Evolutionary conservation across 116 monocot species (phyloP), one percentile per base, ranked within the genome.

Genomic region (Cymodocea nodosa): DNA sequence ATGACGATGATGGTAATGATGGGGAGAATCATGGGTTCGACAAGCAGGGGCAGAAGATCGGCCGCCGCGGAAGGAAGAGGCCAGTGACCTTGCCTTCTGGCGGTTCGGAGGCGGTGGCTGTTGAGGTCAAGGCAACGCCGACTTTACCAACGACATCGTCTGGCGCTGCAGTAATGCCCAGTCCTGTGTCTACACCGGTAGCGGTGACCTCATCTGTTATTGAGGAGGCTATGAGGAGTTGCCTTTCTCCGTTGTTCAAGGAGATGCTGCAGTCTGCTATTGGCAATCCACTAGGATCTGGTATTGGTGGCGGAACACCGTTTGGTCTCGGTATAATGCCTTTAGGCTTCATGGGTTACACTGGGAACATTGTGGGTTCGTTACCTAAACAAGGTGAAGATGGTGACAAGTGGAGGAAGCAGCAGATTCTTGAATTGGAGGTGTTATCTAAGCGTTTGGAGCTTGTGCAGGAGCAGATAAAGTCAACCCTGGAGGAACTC

Each of bases 361-460:
- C 23, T 1, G 30, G 35, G 25, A 71, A 71, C 30, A 40, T 55
- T 34, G 25, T 35, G 50, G 44, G 22, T 50, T 20, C 50, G 22
- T 51, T 37, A 2, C 5, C 30, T n/a, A 69, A 57, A 15, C 51
- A 59, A 11, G 70, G 37, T 17, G 44, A 59, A 14, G 67, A 48
- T 25, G 82, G 79, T 49, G 93, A 84, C 72, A 93, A 78, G 71
- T 89, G 93, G 89, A 78, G 80, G 74, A 74, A 78, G 67, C 97
- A 97, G 69, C 83, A 80, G 74, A 88, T 90, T 25, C 65, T 90
- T 51, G 97, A 97, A 77, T 75, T 97, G 66, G 97, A 97, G 73
- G 90, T 97, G 51, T 88, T 74, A 62, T 68, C 82, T 63, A 83
- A 83, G 76, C 50, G 97, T 57, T 73, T 90, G 25, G 97, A 97